A percentile compares a stretch with the other conserved stretches of the same genome.
These are phyloP conservation scores for Zymoseptoria pseudotritici DNA, from an alignment of 2,329 filamentous ascomycete genomes.

Conservation along the genomic window DNA sequence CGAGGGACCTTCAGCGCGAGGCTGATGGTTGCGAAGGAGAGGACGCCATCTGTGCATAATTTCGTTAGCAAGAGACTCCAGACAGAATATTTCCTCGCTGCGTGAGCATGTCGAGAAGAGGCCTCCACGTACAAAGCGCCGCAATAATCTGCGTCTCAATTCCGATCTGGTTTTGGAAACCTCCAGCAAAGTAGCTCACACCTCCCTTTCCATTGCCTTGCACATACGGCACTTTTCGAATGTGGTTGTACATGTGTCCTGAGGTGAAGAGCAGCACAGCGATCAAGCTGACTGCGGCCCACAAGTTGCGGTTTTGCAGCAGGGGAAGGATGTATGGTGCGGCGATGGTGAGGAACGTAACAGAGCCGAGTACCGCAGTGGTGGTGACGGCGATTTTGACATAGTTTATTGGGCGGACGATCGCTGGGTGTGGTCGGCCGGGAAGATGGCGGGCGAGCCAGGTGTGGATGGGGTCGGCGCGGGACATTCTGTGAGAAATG, in stretches of 20 bases:
- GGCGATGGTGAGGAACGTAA: slow-evolving; percentile 63
- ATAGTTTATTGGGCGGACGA: slow-evolving; percentile 84
- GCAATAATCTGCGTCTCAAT: slow-evolving; percentile 94
- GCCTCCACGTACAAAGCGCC: slow-evolving; percentile 91
- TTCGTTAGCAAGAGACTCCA: too few relatives aligned
- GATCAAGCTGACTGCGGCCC: slow-evolving; percentile 85
- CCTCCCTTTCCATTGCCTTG: slow-evolving; percentile 76
- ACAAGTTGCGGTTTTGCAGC: slow-evolving; percentile 83
- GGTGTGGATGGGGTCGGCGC: slow-evolving; percentile 67
- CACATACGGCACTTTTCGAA: slow-evolving; percentile 91
- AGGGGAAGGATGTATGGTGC: slow-evolving; percentile 75
- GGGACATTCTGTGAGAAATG: slow-evolving; percentile 52
- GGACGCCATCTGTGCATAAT: slow-evolving; percentile 54
- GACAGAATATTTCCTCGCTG: too few relatives aligned
- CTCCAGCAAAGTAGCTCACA: slow-evolving; percentile 79
- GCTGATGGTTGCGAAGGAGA: slow-evolving; percentile 87
- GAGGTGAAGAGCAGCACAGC: slow-evolving; percentile 86
- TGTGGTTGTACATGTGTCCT: slow-evolving; percentile 99
- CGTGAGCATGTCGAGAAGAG: too few relatives aligned
- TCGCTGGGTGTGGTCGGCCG: slow-evolving; percentile 64
- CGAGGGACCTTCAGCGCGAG: slow-evolving; percentile 88
- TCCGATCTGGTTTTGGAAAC: slow-evolving; percentile 90
- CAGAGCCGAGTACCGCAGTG: slow-evolving; percentile 60
- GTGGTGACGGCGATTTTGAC: slow-evolving; percentile 61
- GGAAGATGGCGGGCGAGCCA: slow-evolving; percentile 77